Base-by-base conservation (phyloP, 345 rosid genomes). In the Cardiospermum halicacabum region DNA sequence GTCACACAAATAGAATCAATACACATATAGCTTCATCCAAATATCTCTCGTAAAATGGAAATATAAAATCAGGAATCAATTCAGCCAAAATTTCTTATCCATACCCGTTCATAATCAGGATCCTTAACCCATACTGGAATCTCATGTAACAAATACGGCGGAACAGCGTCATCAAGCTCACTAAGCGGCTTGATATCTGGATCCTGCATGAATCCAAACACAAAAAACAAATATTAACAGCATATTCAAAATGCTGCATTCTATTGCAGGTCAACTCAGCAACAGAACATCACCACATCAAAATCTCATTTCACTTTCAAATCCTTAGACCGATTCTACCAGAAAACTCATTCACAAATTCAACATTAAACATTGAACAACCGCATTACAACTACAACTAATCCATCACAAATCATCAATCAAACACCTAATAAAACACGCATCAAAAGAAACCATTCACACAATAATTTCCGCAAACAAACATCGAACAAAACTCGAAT, bases 121-220 rank as follows among this genome's bases (percentile, higher is more conserved):
- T 75, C 75, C 77, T 89, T 89, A 50, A 89, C 80, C 96, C 96
- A 89, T 28, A 84, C 28, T 11, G 96, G 92, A 54, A 89, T 82
- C 21, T 89, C 90, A 27, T 85, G 84, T 5, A 84, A 70, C 66
- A 89, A 83, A 30, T 86, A 85, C 31, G 70, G 75, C 73, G 84
- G 72, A 13, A 77, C 69, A 56, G 36, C 62, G 37, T 64, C 60
- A 27, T 82, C 85, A 7, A 77, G 70, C 76, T 89, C 83, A 2
- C 58, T 31, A 43, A 89, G 69, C 37, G 87, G 80, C 64, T 69
- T 79, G 58, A 79, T 68, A 22, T 55, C 77, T 65, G 84, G 87
- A 67, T 86, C 89, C 96, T 89, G 75, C 72, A 77, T 48, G 16
- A 49, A 27, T 32, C 22, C 24, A 66, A 69, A 36, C 55, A 62